Evolutionary conservation across 345 rosid genomes (phyloP), one percentile per base, ranked within the genome.

Genomic region (Viola odorata): DNA sequence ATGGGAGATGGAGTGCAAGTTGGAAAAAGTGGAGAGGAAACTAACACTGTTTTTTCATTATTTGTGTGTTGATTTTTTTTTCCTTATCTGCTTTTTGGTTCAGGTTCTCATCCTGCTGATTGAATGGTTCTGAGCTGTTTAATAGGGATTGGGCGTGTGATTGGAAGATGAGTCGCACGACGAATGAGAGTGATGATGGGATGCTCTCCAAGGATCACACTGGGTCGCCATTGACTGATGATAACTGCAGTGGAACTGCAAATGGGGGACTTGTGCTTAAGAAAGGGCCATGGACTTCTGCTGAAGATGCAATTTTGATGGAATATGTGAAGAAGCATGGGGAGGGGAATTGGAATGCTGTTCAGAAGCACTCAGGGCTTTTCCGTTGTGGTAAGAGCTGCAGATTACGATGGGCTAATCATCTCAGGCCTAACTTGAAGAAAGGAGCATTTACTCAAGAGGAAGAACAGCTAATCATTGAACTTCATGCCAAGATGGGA

Each of bases 261-360:
- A 81, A 73, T 73, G 85, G 68, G 39, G 87, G 83, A 60, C 37
- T 50, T 63, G 66, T 53, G 72, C 71, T 94, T 73, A 90, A 90
- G 84, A 94, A 94, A 84, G 99, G 99, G 52, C 99, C 99, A 16
- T 94, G 99, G 99, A 88, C 99, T 6, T 78, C 99, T n/a, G 74
- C 92, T 12, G 97, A 94, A 82, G 99, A 94, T 71, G 84, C 81
- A 40, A 83, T 94, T 68, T 78, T 94, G 74, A 76, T 90, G 42
- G 87, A 94, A 45, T 88, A 88, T 78, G 97, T 94, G 40, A 86
- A 81, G 84, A 90, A 83, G 81, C 99, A 94, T 10, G 97, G 97
- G 5, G 99, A 90, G 68, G 98, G 97, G 70, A 87, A 92, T 74
- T 92, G 98, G 98, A 92, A 84, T 76, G 84, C 91, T 63, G 95